These are phyloP conservation scores for Pleoardoris graminearum DNA, from an alignment of 2,329 filamentous ascomycete genomes.

Conservation along the genomic window DNA sequence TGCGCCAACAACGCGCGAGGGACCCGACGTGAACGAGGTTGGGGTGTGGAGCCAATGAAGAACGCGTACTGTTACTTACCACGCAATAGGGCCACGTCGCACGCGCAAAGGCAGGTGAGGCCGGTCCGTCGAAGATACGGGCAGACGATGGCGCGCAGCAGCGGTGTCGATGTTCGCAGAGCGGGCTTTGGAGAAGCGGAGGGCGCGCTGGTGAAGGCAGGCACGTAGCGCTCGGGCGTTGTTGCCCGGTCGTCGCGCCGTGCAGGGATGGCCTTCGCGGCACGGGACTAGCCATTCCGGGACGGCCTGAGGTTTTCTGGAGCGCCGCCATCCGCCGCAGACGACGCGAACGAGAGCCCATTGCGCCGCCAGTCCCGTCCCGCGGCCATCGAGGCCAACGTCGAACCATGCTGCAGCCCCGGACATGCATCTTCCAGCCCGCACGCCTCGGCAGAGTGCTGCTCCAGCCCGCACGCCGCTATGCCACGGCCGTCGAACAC, in stretches of 20 bases:
- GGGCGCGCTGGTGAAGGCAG: background rate
- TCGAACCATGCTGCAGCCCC: constrained; percentile 65
- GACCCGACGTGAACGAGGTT: constrained; percentile 36
- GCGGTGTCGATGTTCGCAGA: background rate
- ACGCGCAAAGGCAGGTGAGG: constrained; percentile 28
- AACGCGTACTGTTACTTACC: constrained; percentile 39
- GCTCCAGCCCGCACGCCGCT: constrained; percentile 53
- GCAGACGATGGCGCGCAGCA: background rate
- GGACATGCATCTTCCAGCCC: constrained; percentile 60
- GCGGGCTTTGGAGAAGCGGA: background rate
- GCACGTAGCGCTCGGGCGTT: constrained; percentile 5
- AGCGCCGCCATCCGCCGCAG: constrained; percentile 24
- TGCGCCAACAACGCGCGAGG: constrained; percentile 30
- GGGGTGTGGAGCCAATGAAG: constrained; percentile 36
- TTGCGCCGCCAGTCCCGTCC: constrained; percentile 23
- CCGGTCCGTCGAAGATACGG: background rate
- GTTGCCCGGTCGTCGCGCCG: constrained; percentile 17
- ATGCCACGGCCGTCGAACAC: constrained; percentile 54
- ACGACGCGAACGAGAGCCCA: constrained; percentile 20
- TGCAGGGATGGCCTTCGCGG: background rate
- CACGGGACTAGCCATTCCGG: constrained; percentile 35
- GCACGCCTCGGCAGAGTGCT: constrained; percentile 54
- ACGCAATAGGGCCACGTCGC: constrained; percentile 18
- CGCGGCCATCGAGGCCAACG: constrained; percentile 19
- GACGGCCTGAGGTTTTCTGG: constrained; percentile 35